phyloP scores from a whole-genome alignment of 305 asterid genomes.

The Fraxinus sp. region DNA sequence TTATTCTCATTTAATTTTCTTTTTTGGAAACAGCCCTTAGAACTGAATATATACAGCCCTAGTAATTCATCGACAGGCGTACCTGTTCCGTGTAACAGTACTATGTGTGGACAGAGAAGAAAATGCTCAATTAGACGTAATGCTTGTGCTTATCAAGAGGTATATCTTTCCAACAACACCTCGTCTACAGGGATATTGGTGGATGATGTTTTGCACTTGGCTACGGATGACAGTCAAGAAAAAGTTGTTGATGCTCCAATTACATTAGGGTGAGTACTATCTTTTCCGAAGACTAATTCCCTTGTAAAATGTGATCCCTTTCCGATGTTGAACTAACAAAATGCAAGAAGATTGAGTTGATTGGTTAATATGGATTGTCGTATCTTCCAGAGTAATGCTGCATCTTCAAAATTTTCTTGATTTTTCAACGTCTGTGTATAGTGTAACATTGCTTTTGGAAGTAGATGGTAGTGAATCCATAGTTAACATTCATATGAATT shows the following conservation, averaged over 20 bases:
- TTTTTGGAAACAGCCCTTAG: constrained; percentile 44
- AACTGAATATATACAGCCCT: constrained; percentile 74
- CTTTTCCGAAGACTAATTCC: neutral
- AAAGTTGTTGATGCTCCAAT: constrained; percentile 54
- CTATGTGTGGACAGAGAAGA: constrained; percentile 51
- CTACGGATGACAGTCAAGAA: constrained; percentile 44
- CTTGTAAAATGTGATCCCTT: neutral
- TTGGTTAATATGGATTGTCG: neutral
- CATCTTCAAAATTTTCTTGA: neutral
- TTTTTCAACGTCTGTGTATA: neutral
- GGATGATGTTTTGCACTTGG: constrained; percentile 72
- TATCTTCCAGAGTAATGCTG: neutral
- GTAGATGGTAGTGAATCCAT: neutral
- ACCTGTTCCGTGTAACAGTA: constrained; percentile 71
- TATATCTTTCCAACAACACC: constrained; percentile 70
- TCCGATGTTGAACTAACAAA: neutral
- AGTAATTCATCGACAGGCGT: constrained; percentile 57
- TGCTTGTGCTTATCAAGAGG: constrained; percentile 74
- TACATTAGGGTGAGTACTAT: constrained; percentile 67
- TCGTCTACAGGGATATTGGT: constrained; percentile 78
- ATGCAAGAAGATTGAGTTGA: neutral
- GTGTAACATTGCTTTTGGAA: neutral
- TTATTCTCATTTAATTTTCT: neutral
- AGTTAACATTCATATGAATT: neutral
- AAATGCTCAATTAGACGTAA: constrained; percentile 42